A percentile compares a stretch with the other conserved stretches of the same genome.
phyloP scores from a whole-genome alignment of 352 stramenopile species.

The Globisporangium barbulae region DNA sequence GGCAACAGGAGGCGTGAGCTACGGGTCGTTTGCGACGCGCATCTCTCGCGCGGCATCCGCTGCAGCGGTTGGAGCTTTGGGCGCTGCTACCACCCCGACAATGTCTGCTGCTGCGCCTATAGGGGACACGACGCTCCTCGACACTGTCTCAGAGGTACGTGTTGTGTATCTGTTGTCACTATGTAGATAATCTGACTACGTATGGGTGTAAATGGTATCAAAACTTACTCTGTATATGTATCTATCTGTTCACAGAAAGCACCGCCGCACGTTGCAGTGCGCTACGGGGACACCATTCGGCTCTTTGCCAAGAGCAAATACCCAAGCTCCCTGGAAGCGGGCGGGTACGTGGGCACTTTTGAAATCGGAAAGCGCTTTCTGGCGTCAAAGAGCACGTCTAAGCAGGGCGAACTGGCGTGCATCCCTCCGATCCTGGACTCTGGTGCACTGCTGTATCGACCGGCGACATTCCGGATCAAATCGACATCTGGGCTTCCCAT shows the following conservation, averaged over 20 bases:
- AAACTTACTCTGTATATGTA: slow-evolving; percentile 31
- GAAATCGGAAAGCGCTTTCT: slow-evolving; percentile 61
- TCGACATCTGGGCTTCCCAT: slow-evolving; percentile 53
- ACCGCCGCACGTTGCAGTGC: slow-evolving; percentile 59
- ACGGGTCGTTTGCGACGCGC: slow-evolving; percentile 16
- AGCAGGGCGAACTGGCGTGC: slow-evolving; percentile 64
- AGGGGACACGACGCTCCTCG: slow-evolving; percentile 3
- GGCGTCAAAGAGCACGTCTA: slow-evolving; percentile 53
- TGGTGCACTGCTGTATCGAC: slow-evolving; percentile 35
- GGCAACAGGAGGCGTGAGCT: slow-evolving; percentile 8
- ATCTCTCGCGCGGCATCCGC: slow-evolving; percentile 15
- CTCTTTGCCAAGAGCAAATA: slow-evolving; percentile 70
- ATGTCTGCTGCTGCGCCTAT: background rate
- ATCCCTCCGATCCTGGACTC: slow-evolving; percentile 48
- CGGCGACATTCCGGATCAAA: slow-evolving; percentile 63
- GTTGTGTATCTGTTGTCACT: background rate
- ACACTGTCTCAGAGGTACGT: slow-evolving; percentile 18
- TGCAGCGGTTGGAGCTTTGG: slow-evolving; percentile 6
- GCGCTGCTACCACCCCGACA: background rate
- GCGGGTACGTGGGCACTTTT: slow-evolving; percentile 74
- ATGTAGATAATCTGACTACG: background rate
- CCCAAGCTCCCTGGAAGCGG: slow-evolving; percentile 15
- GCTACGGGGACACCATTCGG: slow-evolving; percentile 67
- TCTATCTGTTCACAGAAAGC: slow-evolving; percentile 32
- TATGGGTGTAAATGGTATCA: background rate